Evolutionary conservation across 164 flowering plant genomes (phyloP).

Genomic region (Brasenia schreberi): DNA sequence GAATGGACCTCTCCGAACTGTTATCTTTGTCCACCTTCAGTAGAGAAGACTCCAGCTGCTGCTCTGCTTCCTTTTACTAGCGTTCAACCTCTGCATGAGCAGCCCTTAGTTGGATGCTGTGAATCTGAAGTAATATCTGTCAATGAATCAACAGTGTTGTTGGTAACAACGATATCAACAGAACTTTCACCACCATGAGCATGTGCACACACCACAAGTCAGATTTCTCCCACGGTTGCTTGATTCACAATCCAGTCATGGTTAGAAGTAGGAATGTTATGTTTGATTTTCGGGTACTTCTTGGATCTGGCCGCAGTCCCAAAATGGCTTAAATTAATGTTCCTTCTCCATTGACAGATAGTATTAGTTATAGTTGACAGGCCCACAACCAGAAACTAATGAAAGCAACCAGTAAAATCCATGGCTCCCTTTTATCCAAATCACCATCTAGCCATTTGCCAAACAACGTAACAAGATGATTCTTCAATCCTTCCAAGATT

Average conservation of each 20-base stretch:
- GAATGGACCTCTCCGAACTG: too few species aligned
- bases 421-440: conserved; percentile 40
- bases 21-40: too few species aligned
- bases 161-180: conserved; percentile 33
- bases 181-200: conserved; percentile 49
- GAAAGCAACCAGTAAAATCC: conserved; percentile 46
- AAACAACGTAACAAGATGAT: conserved; percentile 13
- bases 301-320: conserved; percentile 84
- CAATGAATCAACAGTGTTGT: conserved; percentile 29
- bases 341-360: conserved; percentile 90
- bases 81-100: too few species aligned
- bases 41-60: not conserved
- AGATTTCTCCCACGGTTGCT: conserved; percentile 65
- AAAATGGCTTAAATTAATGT: conserved; percentile 79
- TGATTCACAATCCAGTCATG: conserved; percentile 74
- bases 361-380: conserved; percentile 64
- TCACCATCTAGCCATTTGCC: conserved; percentile 30
- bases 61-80: too few species aligned
- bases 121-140: conserved; percentile 41
- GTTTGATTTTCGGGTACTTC: conserved; percentile 61
- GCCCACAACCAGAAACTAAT: conserved; percentile 62
- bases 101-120: conserved; percentile 25
- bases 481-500: conserved; percentile 42
- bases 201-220: conserved; percentile 87
- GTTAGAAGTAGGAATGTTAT: conserved; percentile 52